Evolutionary conservation across 495 filamentous ascomycete species (phyloP).

Genomic region (Collariella sp.): DNA sequence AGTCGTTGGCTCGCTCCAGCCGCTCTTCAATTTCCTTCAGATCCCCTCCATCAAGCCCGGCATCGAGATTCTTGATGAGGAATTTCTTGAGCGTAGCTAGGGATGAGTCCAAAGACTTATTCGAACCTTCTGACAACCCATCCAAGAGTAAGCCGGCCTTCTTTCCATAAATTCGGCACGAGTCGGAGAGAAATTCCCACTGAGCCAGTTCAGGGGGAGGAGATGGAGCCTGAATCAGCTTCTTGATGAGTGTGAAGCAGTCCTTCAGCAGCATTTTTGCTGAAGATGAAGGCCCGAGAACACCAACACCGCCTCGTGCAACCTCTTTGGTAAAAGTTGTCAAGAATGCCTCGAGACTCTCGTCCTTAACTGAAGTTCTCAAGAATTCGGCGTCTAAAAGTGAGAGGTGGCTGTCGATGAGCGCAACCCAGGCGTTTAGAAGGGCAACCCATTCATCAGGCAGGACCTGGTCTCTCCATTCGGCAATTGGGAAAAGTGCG

Average conservation of each 20-base stretch:
- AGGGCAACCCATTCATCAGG: slow-evolving; percentile 70
- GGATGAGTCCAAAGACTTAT: slow-evolving; percentile 29
- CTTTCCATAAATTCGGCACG: slow-evolving; percentile 48
- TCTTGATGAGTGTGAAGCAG: slow-evolving; percentile 51
- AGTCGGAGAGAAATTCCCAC: slow-evolving; percentile 51
- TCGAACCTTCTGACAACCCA: slow-evolving; percentile 23
- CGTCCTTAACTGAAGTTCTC: slow-evolving; percentile 42
- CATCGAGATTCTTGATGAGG: slow-evolving; percentile 44
- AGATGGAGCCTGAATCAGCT: slow-evolving; percentile 35
- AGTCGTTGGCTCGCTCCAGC: slow-evolving; percentile 39
- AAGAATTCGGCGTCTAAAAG: slow-evolving; percentile 46
- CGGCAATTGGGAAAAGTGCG: slow-evolving; percentile 64
- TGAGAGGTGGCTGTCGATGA: slow-evolving; percentile 55
- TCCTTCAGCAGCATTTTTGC: slow-evolving; percentile 48
- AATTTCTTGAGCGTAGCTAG: slow-evolving; percentile 36
- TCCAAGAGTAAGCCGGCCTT: slow-evolving; percentile 25
- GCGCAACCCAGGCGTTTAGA: slow-evolving; percentile 64
- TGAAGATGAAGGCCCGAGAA: slow-evolving; percentile 37
- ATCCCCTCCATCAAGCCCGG: slow-evolving; percentile 36
- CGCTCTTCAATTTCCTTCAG: slow-evolving; percentile 39
- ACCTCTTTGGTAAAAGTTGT: slow-evolving; percentile 51
- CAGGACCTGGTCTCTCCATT: slow-evolving; percentile 54
- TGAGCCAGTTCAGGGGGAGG: slow-evolving; percentile 40
- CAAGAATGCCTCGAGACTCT: slow-evolving; percentile 51
- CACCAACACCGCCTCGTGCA: slow-evolving; percentile 31